phyloP scores from a whole-genome alignment of 257 asterid genomes.

The Salvia rosmarinus region DNA sequence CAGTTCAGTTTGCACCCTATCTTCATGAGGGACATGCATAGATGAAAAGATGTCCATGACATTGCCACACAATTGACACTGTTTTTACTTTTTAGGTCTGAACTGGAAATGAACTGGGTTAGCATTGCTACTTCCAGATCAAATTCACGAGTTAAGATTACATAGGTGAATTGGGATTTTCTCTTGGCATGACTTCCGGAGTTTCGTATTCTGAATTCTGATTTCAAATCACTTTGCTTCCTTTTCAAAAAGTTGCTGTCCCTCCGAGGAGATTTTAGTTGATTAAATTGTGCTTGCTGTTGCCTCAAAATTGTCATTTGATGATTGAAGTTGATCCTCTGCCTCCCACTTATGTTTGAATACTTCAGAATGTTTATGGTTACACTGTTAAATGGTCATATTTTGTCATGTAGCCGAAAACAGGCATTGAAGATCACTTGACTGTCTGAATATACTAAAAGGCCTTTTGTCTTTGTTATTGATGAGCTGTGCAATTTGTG shows the following conservation, averaged over 20 bases:
- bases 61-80: not conserved
- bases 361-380: constrained; percentile 1
- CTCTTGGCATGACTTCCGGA: not conserved
- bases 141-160: not conserved
- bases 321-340: constrained; percentile 3
- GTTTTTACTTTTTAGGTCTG: not conserved
- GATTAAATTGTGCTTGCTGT: not conserved
- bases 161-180: not conserved
- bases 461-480: constrained; percentile 8
- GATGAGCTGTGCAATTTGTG: not conserved
- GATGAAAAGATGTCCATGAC: not conserved
- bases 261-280: constrained; percentile 1
- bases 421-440: constrained; percentile 16
- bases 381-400: constrained; percentile 3
- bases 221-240: constrained; percentile 2
- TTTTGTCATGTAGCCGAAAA: constrained; percentile 30
- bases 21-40: not conserved
- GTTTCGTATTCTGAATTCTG: constrained; percentile 5
- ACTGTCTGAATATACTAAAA: not conserved
- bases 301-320: not conserved
- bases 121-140: constrained; percentile 4
- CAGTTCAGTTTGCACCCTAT: not conserved
- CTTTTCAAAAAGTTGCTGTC: not conserved
- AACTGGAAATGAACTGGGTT: not conserved
- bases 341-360: not conserved